These are phyloP conservation scores for Cutaneotrichosporon sp. DNA, from an alignment of 1,284 basidiomycete genomes.

Conservation along the genomic window DNA sequence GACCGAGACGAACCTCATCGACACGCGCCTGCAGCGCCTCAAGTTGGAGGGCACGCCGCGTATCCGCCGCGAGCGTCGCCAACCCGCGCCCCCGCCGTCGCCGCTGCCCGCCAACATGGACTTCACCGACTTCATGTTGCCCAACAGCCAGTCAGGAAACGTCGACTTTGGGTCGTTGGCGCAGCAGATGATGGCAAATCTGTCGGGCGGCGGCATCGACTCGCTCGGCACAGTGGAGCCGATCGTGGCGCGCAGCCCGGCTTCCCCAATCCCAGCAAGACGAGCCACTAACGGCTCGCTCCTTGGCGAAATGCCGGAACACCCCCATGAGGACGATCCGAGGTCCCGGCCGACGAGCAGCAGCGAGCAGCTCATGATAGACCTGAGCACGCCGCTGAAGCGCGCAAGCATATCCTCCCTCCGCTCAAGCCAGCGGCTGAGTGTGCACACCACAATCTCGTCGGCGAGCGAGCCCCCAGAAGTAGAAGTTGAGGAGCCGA, in stretches of 20 bases:
- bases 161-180: constrained; percentile 43
- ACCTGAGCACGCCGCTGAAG: constrained; percentile 12
- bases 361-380: background rate
- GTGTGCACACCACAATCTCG: background rate
- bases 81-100: constrained; percentile 49
- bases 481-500: background rate
- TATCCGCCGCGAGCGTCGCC: constrained; percentile 52
- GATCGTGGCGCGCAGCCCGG: background rate
- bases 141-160: constrained; percentile 42
- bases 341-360: background rate
- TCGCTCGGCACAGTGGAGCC: background rate
- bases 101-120: constrained; percentile 51
- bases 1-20: constrained; percentile 61
- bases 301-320: constrained; percentile 8
- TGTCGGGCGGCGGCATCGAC: constrained; percentile 15
- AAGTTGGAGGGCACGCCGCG: constrained; percentile 64
- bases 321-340: constrained; percentile 6
- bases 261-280: background rate
- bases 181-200: constrained; percentile 38
- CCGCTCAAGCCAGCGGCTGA: constrained; percentile 2
- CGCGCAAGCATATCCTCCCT: constrained; percentile 1
- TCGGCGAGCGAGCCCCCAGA: background rate
- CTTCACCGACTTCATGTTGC: constrained; percentile 54
- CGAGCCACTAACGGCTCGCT: background rate
- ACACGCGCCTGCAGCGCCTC: constrained; percentile 70